A percentile compares a stretch with the other conserved stretches of the same genome.
These are phyloP conservation scores for Cordyceps javanica DNA, from an alignment of 2,329 filamentous ascomycete genomes.

Conservation along the genomic window DNA sequence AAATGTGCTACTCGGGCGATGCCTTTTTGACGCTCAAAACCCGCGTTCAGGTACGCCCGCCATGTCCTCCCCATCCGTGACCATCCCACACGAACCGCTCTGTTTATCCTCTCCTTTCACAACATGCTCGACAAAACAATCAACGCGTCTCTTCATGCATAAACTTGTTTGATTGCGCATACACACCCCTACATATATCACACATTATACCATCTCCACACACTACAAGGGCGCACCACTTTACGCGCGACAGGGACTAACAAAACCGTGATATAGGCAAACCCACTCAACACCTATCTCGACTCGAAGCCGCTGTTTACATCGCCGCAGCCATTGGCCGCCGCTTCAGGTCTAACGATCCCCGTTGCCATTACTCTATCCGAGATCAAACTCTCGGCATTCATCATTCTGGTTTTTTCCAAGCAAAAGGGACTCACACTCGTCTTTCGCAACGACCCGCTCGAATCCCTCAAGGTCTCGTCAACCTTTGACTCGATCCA, in stretches of 20 bases:
- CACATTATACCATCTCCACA: conserved; percentile 4
- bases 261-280: conserved; percentile 53
- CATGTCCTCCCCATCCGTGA: conserved; percentile 14
- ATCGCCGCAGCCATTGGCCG: conserved; percentile 85
- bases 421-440: conserved; percentile 94
- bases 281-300: conserved; percentile 93
- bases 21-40: conserved; percentile 94
- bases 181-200: not conserved
- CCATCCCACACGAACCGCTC: not conserved
- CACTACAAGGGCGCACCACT: not conserved
- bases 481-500: conserved; percentile 99
- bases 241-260: conserved; percentile 4
- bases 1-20: conserved; percentile 96
- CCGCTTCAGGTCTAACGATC: conserved; percentile 87
- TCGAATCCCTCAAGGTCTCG: conserved; percentile 96
- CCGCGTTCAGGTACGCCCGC: conserved; percentile 70
- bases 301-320: conserved; percentile 88
- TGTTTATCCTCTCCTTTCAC: not conserved
- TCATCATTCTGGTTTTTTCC: conserved; percentile 96
- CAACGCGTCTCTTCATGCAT: not conserved
- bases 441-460: conserved; percentile 95
- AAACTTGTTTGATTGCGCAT: conserved; percentile 5
- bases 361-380: conserved; percentile 96
- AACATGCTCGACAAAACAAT: not conserved
- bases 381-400: conserved; percentile 90